These are phyloP conservation scores for Immersiporthe knoxdaviesiana DNA, from an alignment of 2,329 filamentous ascomycete genomes.

Conservation along the genomic window DNA sequence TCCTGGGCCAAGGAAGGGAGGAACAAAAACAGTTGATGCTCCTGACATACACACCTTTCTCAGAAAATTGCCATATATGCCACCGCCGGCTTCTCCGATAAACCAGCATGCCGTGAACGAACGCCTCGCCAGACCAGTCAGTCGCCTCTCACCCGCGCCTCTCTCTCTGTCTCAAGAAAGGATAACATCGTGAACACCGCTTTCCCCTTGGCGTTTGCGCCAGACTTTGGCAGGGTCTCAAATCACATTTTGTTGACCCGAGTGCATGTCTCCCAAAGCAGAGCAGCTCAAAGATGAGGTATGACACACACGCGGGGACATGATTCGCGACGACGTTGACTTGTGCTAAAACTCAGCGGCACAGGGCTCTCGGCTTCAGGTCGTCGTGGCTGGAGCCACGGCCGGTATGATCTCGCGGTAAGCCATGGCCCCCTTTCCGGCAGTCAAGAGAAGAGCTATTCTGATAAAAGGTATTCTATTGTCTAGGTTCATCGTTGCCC, in stretches of 20 bases:
- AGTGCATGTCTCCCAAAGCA: constrained; percentile 48
- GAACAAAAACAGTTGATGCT: not conserved
- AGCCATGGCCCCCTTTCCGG: constrained; percentile 26
- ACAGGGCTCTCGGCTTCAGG: constrained; percentile 62
- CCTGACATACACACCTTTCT: not conserved
- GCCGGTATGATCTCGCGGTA: constrained; percentile 90
- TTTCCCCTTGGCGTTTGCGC: not conserved
- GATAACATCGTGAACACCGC: not conserved
- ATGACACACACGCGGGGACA: constrained; percentile 32
- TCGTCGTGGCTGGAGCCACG: constrained; percentile 58
- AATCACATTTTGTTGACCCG: constrained; percentile 28
- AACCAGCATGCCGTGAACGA: not conserved
- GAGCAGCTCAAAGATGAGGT: constrained; percentile 64
- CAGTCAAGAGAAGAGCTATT: not conserved
- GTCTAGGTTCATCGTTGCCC: constrained; percentile 83
- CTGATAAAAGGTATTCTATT: not conserved
- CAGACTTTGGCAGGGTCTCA: not conserved
- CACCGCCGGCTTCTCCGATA: not conserved
- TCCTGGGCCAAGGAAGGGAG: not conserved
- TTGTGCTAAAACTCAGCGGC: constrained; percentile 7
- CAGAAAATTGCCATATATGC: not conserved
- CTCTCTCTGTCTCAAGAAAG: not conserved
- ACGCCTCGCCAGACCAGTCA: not conserved
- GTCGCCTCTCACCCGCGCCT: not conserved
- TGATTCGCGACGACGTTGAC: not conserved